Base-by-base conservation (phyloP, 2,329 filamentous ascomycete species). In the Aspergillus costaricaensis region DNA sequence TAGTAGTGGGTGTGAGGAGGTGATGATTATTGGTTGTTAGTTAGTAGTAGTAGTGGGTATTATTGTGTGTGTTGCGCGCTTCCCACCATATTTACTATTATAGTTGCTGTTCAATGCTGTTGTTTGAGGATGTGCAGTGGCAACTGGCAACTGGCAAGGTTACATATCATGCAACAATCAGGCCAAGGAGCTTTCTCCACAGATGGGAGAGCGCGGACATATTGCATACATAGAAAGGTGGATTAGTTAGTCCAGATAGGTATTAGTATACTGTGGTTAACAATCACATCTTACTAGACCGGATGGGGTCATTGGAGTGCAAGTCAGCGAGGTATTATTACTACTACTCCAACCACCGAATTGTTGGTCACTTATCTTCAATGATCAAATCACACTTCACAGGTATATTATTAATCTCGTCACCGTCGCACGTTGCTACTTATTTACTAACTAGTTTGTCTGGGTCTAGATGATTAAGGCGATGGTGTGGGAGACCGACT, bases 141-240 rank as follows among this genome's bases (percentile, higher is more conserved):
- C 32, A 36, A 36, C 30, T 32, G 30, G 30, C 30, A 36, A 36
- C 12, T 36, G 32, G 32, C 32, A 25, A 15, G 27, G 53, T 44
- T 55, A 55, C 39, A 44, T 55, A 47, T 55, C 53, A 55, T 47
- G 53, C 53, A 55, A 44, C 53, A 55, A 12, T 14, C 41, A 30
- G 38, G 38, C n/a, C 39, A 4, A 38, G 38, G 7, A 38, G 38
- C 12, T 39, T 23, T 41, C 38, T 44, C 52, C 52, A 55, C 52
- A 32, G n/a, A 43, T 19, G 21, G 14, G 8, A 15, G 27, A 39
- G 32, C 19, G 32, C 36, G 30, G n/a, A 21, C 32, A 32, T 19
- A 41, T 27, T 27, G 39, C 51, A 25, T 21, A 44, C 17, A 44
- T 44, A 14, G 19, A 30, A 30, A 30, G 12, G 32, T 36, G 32